Base-by-base conservation (phyloP, 129 eudicot genomes). In the Pulicaria dysenterica region DNA sequence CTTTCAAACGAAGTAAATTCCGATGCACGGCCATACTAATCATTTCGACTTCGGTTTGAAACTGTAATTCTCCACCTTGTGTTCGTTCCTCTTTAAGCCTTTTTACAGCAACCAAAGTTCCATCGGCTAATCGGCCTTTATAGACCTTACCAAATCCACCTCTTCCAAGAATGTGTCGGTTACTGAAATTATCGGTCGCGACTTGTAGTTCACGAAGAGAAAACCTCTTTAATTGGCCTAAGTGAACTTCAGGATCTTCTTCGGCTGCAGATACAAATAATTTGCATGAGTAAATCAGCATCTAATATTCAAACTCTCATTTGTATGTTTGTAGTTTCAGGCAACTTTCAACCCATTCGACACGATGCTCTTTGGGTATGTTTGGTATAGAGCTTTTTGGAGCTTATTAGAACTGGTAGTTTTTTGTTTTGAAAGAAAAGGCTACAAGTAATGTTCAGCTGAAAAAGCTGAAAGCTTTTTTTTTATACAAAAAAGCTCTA, bases 21-120 rank as follows among this genome's bases (percentile, higher is more conserved):
- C 97, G 86, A 67, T 91, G 97, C 14, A 91, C 97, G 10, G 97
- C 97, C 97, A 91, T 91, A 65, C 97, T 91, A 39, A 91, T 91
- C 92, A 91, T 85, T 73, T 91, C 91, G 12, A 91, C 95, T 81
- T 88, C 95, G 42, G 97, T 90, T 64, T 90, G 96, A 61, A 90
- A 90, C 86, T 90, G 95, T 72, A 87, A 72, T 69, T 91, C 97
- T 36, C 97, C 97, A 53, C 97, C 97, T 74, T 88, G 97, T 56
- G 90, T 88, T 42, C 97, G 83, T 67, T 91, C 97, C 49, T 91
- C 97, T 86, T 91, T 91, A 5, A 91, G 83, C 73, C 97, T 83
- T 75, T 91, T 88, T 38, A 91, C 97, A 8, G 97, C 97, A 53
- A 91, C 97, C 48, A 91, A 80, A 61, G 90, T 4, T 24, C 97